Percentiles rank a stretch among this genome's conserved stretches.
phyloP scores from a whole-genome alignment of 805 yeast species.

The Candida morakotiae region DNA sequence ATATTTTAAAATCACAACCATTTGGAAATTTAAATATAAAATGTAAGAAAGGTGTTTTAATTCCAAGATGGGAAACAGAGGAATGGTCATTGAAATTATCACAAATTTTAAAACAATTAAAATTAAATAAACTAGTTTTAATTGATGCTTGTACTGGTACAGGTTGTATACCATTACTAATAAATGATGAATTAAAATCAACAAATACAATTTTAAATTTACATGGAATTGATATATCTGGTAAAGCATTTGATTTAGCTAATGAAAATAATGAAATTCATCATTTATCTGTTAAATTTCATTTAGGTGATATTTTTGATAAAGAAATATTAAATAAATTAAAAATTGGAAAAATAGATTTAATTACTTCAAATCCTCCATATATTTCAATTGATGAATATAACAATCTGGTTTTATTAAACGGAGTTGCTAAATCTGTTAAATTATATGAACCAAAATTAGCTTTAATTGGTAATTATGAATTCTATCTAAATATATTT shows the following conservation, averaged over 20 bases:
- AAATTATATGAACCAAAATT: slow-evolving; percentile 64
- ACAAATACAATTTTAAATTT: slow-evolving; percentile 6
- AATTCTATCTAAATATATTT: slow-evolving; percentile 61
- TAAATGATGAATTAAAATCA: slow-evolving; percentile 23
- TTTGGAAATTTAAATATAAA: slow-evolving; percentile 64
- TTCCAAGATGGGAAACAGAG: slow-evolving; percentile 95
- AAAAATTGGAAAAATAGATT: slow-evolving; percentile 27
- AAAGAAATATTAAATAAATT: slow-evolving; percentile 3
- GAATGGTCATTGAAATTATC: slow-evolving; percentile 67
- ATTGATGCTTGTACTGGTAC: slow-evolving; percentile 84
- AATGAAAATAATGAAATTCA: slow-evolving; percentile 31
- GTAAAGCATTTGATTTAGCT: slow-evolving; percentile 49
- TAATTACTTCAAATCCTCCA: slow-evolving; percentile 88
- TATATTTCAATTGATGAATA: slow-evolving; percentile 58
- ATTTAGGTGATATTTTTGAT: slow-evolving; percentile 14
- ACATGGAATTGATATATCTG: slow-evolving; percentile 55
- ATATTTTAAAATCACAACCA: slow-evolving; percentile 82
- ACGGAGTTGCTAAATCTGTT: slow-evolving; percentile 63
- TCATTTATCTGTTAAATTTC: slow-evolving; percentile 9
- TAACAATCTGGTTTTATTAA: slow-evolving; percentile 19
- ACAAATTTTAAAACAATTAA: not conserved
- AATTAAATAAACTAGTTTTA: slow-evolving; percentile 16
- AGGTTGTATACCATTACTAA: slow-evolving; percentile 73
- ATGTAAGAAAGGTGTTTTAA: slow-evolving; percentile 65
- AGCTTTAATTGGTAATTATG: slow-evolving; percentile 77